phyloP scores from a whole-genome alignment of 2,329 filamentous ascomycete species.

The Fusarium beomiforme region DNA sequence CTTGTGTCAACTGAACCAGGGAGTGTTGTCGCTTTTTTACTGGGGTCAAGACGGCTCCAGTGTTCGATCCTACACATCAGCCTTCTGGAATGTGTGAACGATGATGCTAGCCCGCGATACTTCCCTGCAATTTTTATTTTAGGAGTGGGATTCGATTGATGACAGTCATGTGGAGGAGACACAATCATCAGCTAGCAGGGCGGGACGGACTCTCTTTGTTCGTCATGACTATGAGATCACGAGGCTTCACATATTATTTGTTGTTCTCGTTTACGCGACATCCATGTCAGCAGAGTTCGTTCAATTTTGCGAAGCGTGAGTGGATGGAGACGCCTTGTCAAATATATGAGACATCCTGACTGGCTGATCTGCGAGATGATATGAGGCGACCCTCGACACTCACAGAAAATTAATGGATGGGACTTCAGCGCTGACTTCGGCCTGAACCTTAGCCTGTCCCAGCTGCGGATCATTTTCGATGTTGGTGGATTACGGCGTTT shows the following conservation, averaged over 20 bases:
- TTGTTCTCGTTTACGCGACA: neutral
- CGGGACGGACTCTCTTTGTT: neutral
- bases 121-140: slow-evolving; percentile 31
- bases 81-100: slow-evolving; percentile 40
- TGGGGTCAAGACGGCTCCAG: slow-evolving; percentile 17
- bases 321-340: slow-evolving; percentile 5
- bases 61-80: slow-evolving; percentile 29
- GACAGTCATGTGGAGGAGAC: slow-evolving; percentile 4
- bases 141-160: slow-evolving; percentile 14
- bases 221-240: neutral
- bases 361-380: slow-evolving; percentile 24
- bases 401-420: neutral
- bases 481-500: slow-evolving; percentile 9
- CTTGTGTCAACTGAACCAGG: neutral
- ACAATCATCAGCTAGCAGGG: neutral
- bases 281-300: slow-evolving; percentile 10
- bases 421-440: neutral
- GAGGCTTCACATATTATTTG: neutral
- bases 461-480: slow-evolving; percentile 23
- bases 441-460: slow-evolving; percentile 4
- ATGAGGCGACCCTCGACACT: slow-evolving; percentile 5
- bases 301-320: slow-evolving; percentile 5
- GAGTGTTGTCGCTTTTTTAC: slow-evolving; percentile 12
- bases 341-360: slow-evolving; percentile 35
- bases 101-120: slow-evolving; percentile 26